Evolutionary conservation across 2,329 filamentous ascomycete genomes (phyloP).

Genomic region (Pyricularia sp.): DNA sequence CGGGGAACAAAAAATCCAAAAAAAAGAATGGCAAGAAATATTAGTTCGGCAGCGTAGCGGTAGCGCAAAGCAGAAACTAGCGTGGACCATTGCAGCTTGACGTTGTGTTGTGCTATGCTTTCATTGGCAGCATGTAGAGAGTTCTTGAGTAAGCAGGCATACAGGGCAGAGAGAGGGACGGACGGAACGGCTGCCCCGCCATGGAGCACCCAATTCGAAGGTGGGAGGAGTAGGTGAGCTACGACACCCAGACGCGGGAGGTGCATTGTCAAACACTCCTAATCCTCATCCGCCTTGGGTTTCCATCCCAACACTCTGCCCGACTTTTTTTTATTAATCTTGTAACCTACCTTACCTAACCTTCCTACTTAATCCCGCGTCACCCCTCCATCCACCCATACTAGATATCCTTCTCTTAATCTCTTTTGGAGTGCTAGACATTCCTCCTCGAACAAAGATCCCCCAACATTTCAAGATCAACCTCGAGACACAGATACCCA

Average conservation of each 20-base stretch:
- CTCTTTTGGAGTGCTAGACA: not conserved
- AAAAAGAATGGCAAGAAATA: not conserved
- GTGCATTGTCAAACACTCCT: not conserved
- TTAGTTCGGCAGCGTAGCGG: not conserved
- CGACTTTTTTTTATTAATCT: not conserved
- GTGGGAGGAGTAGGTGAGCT: not conserved
- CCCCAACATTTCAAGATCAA: not conserved
- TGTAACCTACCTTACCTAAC: not conserved
- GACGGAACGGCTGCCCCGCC: not conserved
- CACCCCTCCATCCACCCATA: not conserved
- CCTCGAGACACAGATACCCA: not conserved
- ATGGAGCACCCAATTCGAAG: not conserved
- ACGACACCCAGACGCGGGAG: not conserved
- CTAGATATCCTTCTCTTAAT: not conserved
- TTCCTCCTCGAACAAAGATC: conserved; percentile 1
- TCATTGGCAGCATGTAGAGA: not conserved
- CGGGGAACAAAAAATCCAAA: not conserved
- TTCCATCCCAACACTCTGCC: not conserved
- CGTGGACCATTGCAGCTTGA: not conserved
- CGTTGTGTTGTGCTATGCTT: not conserved
- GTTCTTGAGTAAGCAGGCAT: not conserved
- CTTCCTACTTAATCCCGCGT: not conserved
- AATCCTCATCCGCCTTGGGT: not conserved
- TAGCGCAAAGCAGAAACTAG: not conserved
- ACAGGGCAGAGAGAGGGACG: not conserved